Conservation (phyloP, 352 stramenopile species). For the Phytophthora idaei region DNA sequence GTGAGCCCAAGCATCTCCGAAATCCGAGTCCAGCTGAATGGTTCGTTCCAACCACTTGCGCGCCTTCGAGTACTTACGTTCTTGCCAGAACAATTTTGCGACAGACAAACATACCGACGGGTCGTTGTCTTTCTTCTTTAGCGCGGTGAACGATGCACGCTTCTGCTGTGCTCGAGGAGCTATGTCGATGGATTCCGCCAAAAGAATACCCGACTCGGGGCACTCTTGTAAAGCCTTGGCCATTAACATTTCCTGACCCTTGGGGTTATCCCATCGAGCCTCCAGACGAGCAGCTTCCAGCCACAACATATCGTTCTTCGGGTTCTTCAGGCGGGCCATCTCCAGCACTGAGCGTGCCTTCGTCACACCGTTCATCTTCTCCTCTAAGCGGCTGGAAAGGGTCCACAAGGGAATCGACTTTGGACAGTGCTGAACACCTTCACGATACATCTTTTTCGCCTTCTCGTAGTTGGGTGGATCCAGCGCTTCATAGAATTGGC, state of each 20-base stretch:
- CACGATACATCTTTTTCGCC: slow-evolving; percentile 93
- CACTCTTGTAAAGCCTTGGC: slow-evolving; percentile 98
- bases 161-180: slow-evolving; percentile 96
- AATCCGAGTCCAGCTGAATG: slow-evolving; percentile 94
- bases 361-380: slow-evolving; percentile 88
- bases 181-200: slow-evolving; percentile 96
- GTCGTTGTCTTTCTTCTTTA: slow-evolving; percentile 98
- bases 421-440: slow-evolving; percentile 93
- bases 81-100: slow-evolving; percentile 96
- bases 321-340: slow-evolving; percentile 95
- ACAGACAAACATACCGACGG: slow-evolving; percentile 96
- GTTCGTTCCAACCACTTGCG: slow-evolving; percentile 98
- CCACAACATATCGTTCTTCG: slow-evolving; percentile 95
- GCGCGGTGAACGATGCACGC: slow-evolving; percentile 93
- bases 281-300: slow-evolving; percentile 96
- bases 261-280: slow-evolving; percentile 90
- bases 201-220: slow-evolving; percentile 93
- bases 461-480: slow-evolving; percentile 62
- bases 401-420: slow-evolving; percentile 95
- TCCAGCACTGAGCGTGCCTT: slow-evolving; percentile 98
- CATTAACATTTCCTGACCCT: slow-evolving; percentile 96
- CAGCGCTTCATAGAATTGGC: slow-evolving; percentile 89
- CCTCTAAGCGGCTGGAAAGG: slow-evolving; percentile 94
- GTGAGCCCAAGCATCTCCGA: slow-evolving; percentile 97
- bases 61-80: slow-evolving; percentile 95